Conservation (phyloP, 75 land plant species). For the Azolla pinnata region DNA sequence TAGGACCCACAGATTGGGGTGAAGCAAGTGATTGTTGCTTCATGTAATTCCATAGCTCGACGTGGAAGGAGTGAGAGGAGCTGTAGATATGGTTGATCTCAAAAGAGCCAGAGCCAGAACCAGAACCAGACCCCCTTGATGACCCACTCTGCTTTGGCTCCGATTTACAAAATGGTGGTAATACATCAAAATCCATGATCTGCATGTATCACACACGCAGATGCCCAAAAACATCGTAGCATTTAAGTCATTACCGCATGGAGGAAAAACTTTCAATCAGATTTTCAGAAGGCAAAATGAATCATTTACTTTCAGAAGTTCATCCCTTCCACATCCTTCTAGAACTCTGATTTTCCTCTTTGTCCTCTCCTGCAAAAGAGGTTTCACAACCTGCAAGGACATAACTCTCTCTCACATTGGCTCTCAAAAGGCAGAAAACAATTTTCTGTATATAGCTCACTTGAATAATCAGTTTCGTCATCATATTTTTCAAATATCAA, state of each 20-base stretch:
- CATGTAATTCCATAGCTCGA: slow-evolving; percentile 27
- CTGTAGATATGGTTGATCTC: too few species aligned
- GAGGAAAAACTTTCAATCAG: too few species aligned
- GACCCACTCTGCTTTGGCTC: slow-evolving; percentile 11
- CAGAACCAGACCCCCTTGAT: slow-evolving; percentile 8
- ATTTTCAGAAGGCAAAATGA: neutral
- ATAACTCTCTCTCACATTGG: too few species aligned
- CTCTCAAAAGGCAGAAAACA: too few species aligned
- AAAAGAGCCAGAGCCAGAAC: slow-evolving; percentile 9
- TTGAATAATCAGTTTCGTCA: too few species aligned
- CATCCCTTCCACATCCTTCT: slow-evolving; percentile 71
- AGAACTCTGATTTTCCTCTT: slow-evolving; percentile 70
- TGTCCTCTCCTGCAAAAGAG: slow-evolving; percentile 95
- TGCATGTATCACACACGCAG: slow-evolving; percentile 8
- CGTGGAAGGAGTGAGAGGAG: slow-evolving; percentile 28
- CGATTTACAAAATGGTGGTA: slow-evolving; percentile 25
- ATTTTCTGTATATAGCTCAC: too few species aligned
- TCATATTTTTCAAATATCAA: too few species aligned
- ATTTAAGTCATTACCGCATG: too few species aligned
- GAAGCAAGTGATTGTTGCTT: slow-evolving; percentile 12
- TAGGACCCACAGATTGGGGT: neutral
- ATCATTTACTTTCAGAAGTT: slow-evolving; percentile 45
- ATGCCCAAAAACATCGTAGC: too few species aligned
- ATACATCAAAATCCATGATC: slow-evolving; percentile 33
- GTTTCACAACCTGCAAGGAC: slow-evolving; percentile 76